Evolutionary conservation across 257 asterid genomes (phyloP).

Genomic region (Ophiorrhiza pumila): DNA sequence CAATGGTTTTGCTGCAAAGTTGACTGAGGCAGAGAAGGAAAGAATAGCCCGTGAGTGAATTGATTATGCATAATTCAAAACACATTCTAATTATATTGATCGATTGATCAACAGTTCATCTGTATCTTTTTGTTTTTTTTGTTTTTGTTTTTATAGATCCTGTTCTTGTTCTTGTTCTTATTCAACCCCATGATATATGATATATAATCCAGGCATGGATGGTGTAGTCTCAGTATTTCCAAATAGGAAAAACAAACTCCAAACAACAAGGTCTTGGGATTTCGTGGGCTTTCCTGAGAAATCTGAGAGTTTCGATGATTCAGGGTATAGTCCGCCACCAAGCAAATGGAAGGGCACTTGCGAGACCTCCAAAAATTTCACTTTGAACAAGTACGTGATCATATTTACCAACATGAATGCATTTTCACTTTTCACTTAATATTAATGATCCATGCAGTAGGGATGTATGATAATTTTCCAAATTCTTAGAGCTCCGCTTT

Average conservation of each 20-base stretch:
- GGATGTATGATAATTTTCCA: no score
- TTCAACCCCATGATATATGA: no score
- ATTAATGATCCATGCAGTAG: no score
- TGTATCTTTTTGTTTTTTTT: not conserved
- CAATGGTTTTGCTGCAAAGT: constrained; percentile 56
- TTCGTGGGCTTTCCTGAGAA: constrained; percentile 47
- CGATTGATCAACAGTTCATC: not conserved
- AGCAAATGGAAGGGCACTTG: constrained; percentile 49
- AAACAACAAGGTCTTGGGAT: constrained; percentile 63
- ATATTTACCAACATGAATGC: not conserved
- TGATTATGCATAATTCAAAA: not conserved
- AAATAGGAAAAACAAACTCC: constrained; percentile 41
- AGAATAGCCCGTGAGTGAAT: constrained; percentile 37
- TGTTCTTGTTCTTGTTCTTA: no score
- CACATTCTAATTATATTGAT: no score
- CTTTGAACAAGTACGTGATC: constrained; percentile 37
- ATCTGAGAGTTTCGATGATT: constrained; percentile 41
- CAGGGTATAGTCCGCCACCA: constrained; percentile 33
- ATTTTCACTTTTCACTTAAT: not conserved
- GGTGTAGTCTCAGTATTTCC: constrained; percentile 54
- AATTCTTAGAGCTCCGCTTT: no score
- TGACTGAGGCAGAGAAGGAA: constrained; percentile 45
- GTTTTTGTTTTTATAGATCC: no score
- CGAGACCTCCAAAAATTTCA: constrained; percentile 40
- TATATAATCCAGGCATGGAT: constrained; percentile 36